Evolutionary conservation across 1,139 yeast genomes (phyloP).

Genomic region (Tardiomyces depauwii): DNA sequence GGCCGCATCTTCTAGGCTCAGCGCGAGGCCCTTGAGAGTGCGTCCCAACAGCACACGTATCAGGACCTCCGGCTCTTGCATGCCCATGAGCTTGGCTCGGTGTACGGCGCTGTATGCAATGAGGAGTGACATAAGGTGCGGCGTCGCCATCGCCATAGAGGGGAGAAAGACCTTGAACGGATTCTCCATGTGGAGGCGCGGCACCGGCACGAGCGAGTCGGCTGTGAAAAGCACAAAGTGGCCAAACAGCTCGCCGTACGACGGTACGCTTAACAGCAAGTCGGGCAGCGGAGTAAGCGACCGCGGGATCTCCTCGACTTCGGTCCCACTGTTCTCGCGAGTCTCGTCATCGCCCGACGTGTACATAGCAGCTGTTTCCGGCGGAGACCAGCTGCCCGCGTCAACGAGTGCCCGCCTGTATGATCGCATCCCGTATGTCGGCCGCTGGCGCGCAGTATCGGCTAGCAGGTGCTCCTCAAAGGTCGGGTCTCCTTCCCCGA

Average conservation of each 20-base stretch:
- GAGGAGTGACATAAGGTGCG: conserved; percentile 42
- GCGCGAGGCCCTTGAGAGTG: conserved; percentile 47
- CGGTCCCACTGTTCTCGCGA: conserved; percentile 6
- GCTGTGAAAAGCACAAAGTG: conserved; percentile 55
- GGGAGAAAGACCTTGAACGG: conserved; percentile 59
- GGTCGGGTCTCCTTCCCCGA: too few relatives aligned
- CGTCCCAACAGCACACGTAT: conserved; percentile 43
- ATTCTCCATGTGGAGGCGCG: conserved; percentile 42
- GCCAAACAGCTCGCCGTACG: conserved; percentile 41
- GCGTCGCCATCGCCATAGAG: conserved; percentile 54
- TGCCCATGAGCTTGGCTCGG: conserved; percentile 23
- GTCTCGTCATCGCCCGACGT: background rate
- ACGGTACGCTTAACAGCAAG: conserved; percentile 44
- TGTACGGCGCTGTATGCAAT: conserved; percentile 56
- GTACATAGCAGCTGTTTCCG: background rate
- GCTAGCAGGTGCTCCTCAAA: too few relatives aligned
- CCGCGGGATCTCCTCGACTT: background rate
- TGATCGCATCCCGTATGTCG: too few relatives aligned
- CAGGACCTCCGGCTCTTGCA: conserved; percentile 32
- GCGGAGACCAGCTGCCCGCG: too few relatives aligned
- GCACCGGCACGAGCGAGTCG: conserved; percentile 53
- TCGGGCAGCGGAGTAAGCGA: conserved; percentile 44
- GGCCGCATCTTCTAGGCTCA: conserved; percentile 37
- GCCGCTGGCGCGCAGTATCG: too few relatives aligned
- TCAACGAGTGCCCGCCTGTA: too few relatives aligned